Conservation (phyloP, 2,329 filamentous ascomycete species). For the Neofusicoccum parvum region DNA sequence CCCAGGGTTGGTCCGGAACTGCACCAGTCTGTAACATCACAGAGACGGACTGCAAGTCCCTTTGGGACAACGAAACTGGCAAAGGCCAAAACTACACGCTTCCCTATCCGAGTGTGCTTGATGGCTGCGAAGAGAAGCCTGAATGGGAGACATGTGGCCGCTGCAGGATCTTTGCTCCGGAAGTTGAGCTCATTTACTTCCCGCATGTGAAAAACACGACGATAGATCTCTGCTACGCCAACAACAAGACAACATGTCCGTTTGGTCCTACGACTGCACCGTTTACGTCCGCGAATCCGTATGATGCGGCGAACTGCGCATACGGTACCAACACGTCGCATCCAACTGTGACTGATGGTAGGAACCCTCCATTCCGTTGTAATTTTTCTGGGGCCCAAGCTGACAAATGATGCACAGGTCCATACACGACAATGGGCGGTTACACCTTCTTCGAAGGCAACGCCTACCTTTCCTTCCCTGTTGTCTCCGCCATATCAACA, state of each 20-base stretch:
- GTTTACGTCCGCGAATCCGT: slow-evolving; percentile 3
- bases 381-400: background rate
- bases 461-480: slow-evolving; percentile 4
- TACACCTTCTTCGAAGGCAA: slow-evolving; percentile 14
- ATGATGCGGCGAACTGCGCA: slow-evolving; percentile 11
- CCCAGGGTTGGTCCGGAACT: background rate
- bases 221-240: background rate
- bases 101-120: background rate
- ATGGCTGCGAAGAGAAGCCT: background rate
- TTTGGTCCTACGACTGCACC: slow-evolving; percentile 8
- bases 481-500: background rate
- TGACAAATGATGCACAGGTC: background rate
- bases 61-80: background rate
- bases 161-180: background rate
- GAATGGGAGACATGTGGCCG: background rate
- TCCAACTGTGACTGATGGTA: background rate
- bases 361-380: background rate
- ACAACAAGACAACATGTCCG: background rate
- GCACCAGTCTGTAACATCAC: slow-evolving; percentile 1
- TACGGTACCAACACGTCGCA: slow-evolving; percentile 10
- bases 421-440: background rate
- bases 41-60: background rate
- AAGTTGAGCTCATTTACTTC: slow-evolving; percentile 15
- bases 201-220: background rate
- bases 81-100: background rate